Percentiles rank a stretch among this genome's conserved stretches.
Conservation (phyloP, 1,284 basidiomycete species). For the Ustilago sp. region DNA sequence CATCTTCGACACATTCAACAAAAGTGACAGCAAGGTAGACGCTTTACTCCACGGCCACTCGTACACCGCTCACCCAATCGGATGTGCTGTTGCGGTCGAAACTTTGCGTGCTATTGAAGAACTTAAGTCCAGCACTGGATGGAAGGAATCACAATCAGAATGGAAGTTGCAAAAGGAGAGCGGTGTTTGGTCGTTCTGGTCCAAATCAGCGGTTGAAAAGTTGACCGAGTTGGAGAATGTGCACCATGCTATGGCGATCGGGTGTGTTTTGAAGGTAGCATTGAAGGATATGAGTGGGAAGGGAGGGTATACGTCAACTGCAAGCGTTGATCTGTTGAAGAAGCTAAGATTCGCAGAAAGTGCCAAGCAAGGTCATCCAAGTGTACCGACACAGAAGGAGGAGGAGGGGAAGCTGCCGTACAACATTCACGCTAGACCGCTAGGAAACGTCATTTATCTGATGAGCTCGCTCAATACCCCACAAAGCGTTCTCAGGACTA, state of each 20-base stretch:
- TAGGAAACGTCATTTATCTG: constrained; percentile 93
- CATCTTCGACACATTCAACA: constrained; percentile 83
- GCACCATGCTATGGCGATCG: constrained; percentile 84
- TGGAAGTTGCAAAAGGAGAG: neutral
- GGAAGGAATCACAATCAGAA: constrained; percentile 73
- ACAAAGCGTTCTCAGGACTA: constrained; percentile 52
- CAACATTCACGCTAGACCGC: constrained; percentile 85
- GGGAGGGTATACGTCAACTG: constrained; percentile 62
- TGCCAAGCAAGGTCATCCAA: constrained; percentile 35
- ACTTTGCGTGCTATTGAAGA: constrained; percentile 77
- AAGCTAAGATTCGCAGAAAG: constrained; percentile 38
- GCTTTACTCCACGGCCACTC: constrained; percentile 94
- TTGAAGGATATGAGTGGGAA: constrained; percentile 76
- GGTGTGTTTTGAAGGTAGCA: constrained; percentile 86
- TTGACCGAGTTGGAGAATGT: constrained; percentile 77
- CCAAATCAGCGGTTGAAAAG: constrained; percentile 76
- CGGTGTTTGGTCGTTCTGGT: constrained; percentile 89
- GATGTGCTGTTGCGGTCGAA: constrained; percentile 88
- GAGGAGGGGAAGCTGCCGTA: constrained; percentile 71
- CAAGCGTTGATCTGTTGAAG: constrained; percentile 42
- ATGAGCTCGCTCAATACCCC: constrained; percentile 89
- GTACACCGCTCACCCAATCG: constrained; percentile 75
- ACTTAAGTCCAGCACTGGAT: constrained; percentile 73
- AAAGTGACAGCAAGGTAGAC: constrained; percentile 79
- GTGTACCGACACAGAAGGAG: constrained; percentile 16